phyloP scores from a whole-genome alignment of 352 stramenopile genomes.

The Phytophthora multivora region DNA sequence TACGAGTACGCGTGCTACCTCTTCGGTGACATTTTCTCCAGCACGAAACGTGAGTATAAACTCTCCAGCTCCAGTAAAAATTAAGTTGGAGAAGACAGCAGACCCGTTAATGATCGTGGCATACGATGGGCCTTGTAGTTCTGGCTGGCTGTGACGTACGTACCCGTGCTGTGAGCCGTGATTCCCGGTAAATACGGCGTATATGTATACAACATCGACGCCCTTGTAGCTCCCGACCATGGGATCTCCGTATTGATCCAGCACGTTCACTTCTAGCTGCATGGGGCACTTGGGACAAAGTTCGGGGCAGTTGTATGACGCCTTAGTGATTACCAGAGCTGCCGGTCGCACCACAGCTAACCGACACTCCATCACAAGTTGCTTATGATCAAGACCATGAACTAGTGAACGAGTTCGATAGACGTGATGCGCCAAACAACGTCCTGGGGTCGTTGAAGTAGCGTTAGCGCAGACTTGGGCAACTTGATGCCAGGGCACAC shows the following conservation, averaged over 20 bases:
- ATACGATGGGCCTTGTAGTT: constrained; percentile 19
- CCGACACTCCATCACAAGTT: constrained; percentile 42
- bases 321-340: constrained; percentile 48
- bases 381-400: constrained; percentile 15
- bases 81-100: constrained; percentile 39
- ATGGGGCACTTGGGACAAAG: constrained; percentile 52
- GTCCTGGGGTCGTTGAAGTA: constrained; percentile 40
- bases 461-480: constrained; percentile 43
- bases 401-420: constrained; percentile 20
- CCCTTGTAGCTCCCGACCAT: constrained; percentile 28
- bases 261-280: constrained; percentile 39
- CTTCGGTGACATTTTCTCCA: constrained; percentile 27
- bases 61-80: constrained; percentile 46
- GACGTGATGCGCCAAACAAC: constrained; percentile 47
- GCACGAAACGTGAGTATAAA: constrained; percentile 46
- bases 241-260: constrained; percentile 62
- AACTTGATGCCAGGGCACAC: constrained; percentile 34
- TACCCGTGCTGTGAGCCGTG: neutral
- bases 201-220: constrained; percentile 30
- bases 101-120: constrained; percentile 44
- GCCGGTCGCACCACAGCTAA: constrained; percentile 23
- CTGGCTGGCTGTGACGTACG: constrained; percentile 4
- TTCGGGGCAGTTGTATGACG: constrained; percentile 52
- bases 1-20: constrained; percentile 50
- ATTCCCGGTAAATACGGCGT: constrained; percentile 1